Evolutionary conservation across 78 protist species (phyloP).

Genomic region (Creolimax fragrantissima): DNA sequence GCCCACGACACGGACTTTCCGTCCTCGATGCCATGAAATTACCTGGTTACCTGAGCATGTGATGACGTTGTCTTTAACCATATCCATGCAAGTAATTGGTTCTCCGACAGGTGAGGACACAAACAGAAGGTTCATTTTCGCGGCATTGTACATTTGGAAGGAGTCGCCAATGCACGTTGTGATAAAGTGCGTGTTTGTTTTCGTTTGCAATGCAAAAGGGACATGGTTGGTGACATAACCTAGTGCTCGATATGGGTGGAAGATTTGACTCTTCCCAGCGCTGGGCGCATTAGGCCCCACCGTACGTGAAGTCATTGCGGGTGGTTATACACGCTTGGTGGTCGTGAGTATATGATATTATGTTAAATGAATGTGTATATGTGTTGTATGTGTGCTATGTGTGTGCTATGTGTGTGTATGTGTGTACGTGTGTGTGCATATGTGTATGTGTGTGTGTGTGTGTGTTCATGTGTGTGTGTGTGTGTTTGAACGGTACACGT

Average conservation of each 20-base stretch:
- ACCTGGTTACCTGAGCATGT: background rate
- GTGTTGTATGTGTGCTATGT: background rate
- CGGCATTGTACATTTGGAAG: conserved; percentile 5
- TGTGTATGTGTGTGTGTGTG: background rate
- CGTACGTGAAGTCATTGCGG: background rate
- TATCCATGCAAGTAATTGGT: background rate
- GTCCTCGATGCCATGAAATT: background rate
- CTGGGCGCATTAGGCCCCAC: too few species aligned
- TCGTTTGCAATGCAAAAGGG: conserved; percentile 3
- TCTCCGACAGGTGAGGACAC: background rate
- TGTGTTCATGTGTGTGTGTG: background rate
- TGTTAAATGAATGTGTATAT: background rate
- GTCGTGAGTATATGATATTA: background rate
- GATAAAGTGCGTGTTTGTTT: background rate
- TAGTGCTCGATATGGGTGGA: conserved; percentile 1
- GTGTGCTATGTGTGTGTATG: background rate
- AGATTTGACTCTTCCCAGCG: background rate
- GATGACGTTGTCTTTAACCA: background rate
- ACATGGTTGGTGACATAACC: conserved; percentile 6
- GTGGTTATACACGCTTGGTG: background rate
- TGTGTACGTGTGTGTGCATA: background rate
- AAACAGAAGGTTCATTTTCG: background rate
- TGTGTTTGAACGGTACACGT: background rate
- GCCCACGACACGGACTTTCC: background rate
- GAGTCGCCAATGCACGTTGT: background rate